Percentiles rank a stretch among this genome's conserved stretches.
Conservation (phyloP, 768 basidiomycete genomes). For the Russula virescens region DNA sequence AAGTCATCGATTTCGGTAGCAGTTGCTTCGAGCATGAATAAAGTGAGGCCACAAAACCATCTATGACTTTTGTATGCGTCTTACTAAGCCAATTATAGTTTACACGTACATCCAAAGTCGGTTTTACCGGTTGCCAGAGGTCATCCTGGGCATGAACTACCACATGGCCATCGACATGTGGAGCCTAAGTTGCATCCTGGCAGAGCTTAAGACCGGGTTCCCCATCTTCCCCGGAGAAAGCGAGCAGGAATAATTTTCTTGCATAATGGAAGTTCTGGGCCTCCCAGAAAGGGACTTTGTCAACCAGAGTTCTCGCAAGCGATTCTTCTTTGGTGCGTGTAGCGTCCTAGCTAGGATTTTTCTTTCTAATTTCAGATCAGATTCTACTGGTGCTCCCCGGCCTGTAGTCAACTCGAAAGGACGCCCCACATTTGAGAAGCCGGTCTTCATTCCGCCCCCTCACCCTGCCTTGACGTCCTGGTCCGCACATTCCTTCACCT, state of each 20-base stretch:
- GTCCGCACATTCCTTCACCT: too few relatives aligned
- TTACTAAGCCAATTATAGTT: constrained; percentile 44
- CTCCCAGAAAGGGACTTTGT: constrained; percentile 92
- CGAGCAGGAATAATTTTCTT: constrained; percentile 95
- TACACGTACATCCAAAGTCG: constrained; percentile 99
- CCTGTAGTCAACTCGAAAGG: constrained; percentile 97
- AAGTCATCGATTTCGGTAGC: constrained; percentile 99
- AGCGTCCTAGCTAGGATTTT: too few relatives aligned
- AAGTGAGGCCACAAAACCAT: too few relatives aligned
- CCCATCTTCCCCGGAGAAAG: constrained; percentile 99
- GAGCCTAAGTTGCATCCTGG: too few relatives aligned
- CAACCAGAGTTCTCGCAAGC: constrained; percentile 89
- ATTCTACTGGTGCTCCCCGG: constrained; percentile 86
- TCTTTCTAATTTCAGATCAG: too few relatives aligned
- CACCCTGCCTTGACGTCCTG: too few relatives aligned
- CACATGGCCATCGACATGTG: too few relatives aligned
- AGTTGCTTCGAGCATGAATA: too few relatives aligned
- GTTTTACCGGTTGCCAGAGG: constrained; percentile 99
- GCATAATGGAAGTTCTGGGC: constrained; percentile 90
- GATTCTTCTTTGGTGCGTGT: too few relatives aligned
- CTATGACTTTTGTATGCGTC: background rate
- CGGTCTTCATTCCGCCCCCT: too few relatives aligned
- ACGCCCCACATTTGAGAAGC: too few relatives aligned
- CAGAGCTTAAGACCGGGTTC: constrained; percentile 95
- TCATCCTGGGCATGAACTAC: too few relatives aligned